Conservation (phyloP, 192 early-diverging fungal genomes). For the Pilobolus umbonatus region DNA sequence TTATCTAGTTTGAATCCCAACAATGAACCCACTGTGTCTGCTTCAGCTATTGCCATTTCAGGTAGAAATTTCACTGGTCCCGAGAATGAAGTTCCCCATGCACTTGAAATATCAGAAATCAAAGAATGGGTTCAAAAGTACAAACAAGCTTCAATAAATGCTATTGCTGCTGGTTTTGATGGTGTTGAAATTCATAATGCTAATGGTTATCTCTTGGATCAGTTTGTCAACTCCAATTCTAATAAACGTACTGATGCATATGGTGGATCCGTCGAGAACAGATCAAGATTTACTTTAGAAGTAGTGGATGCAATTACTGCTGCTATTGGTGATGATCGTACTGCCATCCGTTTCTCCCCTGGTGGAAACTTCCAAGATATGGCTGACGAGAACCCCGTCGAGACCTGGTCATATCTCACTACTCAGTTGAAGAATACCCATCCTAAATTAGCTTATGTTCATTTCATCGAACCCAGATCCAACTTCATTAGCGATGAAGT, state of each 20-base stretch:
- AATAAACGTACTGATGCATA: slow-evolving; percentile 67
- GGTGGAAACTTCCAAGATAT: slow-evolving; percentile 22
- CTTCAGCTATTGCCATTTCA: slow-evolving; percentile 14
- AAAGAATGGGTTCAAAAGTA: neutral
- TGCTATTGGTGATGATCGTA: slow-evolving; percentile 26
- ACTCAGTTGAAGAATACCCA: slow-evolving; percentile 19
- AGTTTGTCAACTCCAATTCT: slow-evolving; percentile 74
- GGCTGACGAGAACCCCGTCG: slow-evolving; percentile 13
- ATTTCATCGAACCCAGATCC: slow-evolving; percentile 25
- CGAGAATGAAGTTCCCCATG: slow-evolving; percentile 11
- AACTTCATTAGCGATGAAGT: slow-evolving; percentile 25
- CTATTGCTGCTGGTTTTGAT: slow-evolving; percentile 79
- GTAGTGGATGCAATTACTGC: slow-evolving; percentile 18
- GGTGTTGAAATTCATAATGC: slow-evolving; percentile 86
- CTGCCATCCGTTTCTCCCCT: slow-evolving; percentile 31
- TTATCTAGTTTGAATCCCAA: neutral
- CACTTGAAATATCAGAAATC: slow-evolving; percentile 15
- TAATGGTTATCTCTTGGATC: slow-evolving; percentile 83
- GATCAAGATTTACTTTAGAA: slow-evolving; percentile 25
- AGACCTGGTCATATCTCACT: slow-evolving; percentile 22
- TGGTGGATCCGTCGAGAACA: slow-evolving; percentile 19
- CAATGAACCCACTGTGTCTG: slow-evolving; percentile 14
- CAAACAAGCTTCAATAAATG: slow-evolving; percentile 53
- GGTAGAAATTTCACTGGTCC: neutral
- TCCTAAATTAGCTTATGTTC: slow-evolving; percentile 32